Conservation (phyloP, 495 filamentous ascomycete genomes). For the Diplogelasinospora grovesii region DNA sequence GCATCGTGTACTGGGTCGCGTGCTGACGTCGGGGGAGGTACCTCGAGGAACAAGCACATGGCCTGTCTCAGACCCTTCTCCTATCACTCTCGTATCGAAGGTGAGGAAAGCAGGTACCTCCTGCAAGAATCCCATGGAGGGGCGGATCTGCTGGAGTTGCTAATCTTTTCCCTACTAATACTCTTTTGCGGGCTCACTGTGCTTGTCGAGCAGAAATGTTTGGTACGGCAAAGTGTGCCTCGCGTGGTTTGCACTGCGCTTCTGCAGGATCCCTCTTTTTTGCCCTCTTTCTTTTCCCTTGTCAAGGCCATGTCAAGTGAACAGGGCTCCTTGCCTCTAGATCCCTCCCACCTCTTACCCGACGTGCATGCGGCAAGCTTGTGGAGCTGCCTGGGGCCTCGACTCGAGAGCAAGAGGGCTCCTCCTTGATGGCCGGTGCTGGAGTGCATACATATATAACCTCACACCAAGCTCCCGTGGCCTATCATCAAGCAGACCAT, state of each 20-base stretch:
- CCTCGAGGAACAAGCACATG: slow-evolving; percentile 8
- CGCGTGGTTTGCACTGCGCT: slow-evolving; percentile 4
- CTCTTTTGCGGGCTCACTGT: slow-evolving; percentile 8
- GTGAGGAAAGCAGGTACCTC: slow-evolving; percentile 12
- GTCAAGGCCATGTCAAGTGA: too few species aligned
- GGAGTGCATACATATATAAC: slow-evolving; percentile 24
- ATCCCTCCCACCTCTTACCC: slow-evolving; percentile 8
- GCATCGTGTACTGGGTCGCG: neutral
- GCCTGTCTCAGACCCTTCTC: slow-evolving; percentile 21
- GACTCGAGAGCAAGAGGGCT: slow-evolving; percentile 15
- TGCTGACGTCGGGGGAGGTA: slow-evolving; percentile 3
- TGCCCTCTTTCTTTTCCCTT: slow-evolving; percentile 8
- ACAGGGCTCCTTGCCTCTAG: slow-evolving; percentile 8
- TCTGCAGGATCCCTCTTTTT: slow-evolving; percentile 8
- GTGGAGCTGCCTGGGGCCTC: slow-evolving; percentile 5
- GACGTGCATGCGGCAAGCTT: slow-evolving; percentile 10
- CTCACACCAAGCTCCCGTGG: slow-evolving; percentile 17
- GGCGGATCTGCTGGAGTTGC: slow-evolving; percentile 1
- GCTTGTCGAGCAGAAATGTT: neutral
- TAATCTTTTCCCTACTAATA: slow-evolving; percentile 1
- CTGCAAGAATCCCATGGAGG: slow-evolving; percentile 7
- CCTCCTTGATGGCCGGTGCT: slow-evolving; percentile 12
- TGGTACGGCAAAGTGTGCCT: slow-evolving; percentile 11
- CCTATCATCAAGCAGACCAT: slow-evolving; percentile 22
- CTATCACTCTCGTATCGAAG: slow-evolving; percentile 21